These are phyloP conservation scores for Ophiobolus disseminans DNA, from an alignment of 2,329 filamentous ascomycete genomes.

Conservation along the genomic window DNA sequence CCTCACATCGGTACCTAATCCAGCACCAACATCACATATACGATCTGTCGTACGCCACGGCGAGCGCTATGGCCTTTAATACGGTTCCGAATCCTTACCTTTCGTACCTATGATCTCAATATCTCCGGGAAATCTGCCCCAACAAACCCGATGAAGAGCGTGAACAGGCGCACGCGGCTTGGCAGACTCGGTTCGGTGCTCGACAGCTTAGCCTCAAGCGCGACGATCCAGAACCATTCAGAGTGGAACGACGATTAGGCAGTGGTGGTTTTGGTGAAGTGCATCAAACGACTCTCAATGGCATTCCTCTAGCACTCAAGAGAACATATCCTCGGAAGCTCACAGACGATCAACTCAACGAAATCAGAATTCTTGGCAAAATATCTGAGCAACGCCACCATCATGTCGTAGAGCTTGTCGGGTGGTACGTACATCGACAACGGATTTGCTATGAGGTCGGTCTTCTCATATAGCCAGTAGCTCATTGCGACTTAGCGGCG, in stretches of 20 bases:
- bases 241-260: slow-evolving; percentile 24
- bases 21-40: no score
- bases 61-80: no score
- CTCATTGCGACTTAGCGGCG: slow-evolving; percentile 23
- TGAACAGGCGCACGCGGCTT: neutral
- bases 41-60: no score
- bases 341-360: slow-evolving; percentile 17
- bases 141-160: neutral
- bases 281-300: slow-evolving; percentile 22
- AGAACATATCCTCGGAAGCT: slow-evolving; percentile 14
- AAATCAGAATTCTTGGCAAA: slow-evolving; percentile 32
- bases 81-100: no score
- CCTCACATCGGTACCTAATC: no score
- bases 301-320: slow-evolving; percentile 27
- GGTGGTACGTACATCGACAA: slow-evolving; percentile 26
- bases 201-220: neutral
- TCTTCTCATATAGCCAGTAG: slow-evolving; percentile 29
- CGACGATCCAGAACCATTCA: slow-evolving; percentile 2
- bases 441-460: slow-evolving; percentile 16
- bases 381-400: slow-evolving; percentile 15
- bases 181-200: neutral
- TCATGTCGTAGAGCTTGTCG: slow-evolving; percentile 30
- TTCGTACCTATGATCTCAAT: no score
- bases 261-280: slow-evolving; percentile 29
- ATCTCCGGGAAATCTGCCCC: no score